Percentiles rank a stretch among this genome's conserved stretches.
Evolutionary conservation across 176 grass and related monocot species (phyloP).

Genomic region (Cenchrus fungigraminus): DNA sequence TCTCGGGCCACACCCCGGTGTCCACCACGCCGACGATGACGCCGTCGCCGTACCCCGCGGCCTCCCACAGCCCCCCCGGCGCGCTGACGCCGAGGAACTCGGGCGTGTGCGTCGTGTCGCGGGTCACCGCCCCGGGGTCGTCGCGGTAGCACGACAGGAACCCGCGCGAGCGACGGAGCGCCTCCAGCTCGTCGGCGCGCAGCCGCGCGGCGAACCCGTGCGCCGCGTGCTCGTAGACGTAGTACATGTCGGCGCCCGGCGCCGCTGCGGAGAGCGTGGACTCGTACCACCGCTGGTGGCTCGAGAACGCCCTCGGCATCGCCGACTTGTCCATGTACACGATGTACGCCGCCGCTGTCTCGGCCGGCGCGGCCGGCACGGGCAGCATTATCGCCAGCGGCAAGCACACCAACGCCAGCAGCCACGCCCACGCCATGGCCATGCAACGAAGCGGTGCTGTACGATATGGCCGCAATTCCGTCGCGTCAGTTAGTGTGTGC

Average conservation of each 20-base stretch:
- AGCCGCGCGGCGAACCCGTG: constrained; percentile 71
- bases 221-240: constrained; percentile 71
- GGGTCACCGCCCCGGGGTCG: constrained; percentile 45
- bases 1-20: constrained; percentile 81
- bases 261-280: constrained; percentile 50
- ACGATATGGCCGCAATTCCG: neutral
- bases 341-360: constrained; percentile 52
- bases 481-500: neutral
- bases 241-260: constrained; percentile 36
- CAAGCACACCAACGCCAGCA: constrained; percentile 8
- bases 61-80: constrained; percentile 42
- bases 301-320: constrained; percentile 65
- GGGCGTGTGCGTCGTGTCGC: constrained; percentile 81
- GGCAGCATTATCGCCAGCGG: neutral
- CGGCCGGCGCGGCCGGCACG: constrained; percentile 1
- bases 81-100: constrained; percentile 68
- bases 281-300: constrained; percentile 62
- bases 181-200: constrained; percentile 31
- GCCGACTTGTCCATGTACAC: constrained; percentile 88
- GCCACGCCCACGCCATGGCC: neutral
- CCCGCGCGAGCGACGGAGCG: constrained; percentile 48
- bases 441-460: neutral
- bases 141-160: constrained; percentile 72
- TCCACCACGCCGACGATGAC: constrained; percentile 87
- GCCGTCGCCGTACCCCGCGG: constrained; percentile 48